Percentiles rank a stretch among this genome's conserved stretches.
Conservation (phyloP, 352 stramenopile species). For the Phytophthora meadii region DNA sequence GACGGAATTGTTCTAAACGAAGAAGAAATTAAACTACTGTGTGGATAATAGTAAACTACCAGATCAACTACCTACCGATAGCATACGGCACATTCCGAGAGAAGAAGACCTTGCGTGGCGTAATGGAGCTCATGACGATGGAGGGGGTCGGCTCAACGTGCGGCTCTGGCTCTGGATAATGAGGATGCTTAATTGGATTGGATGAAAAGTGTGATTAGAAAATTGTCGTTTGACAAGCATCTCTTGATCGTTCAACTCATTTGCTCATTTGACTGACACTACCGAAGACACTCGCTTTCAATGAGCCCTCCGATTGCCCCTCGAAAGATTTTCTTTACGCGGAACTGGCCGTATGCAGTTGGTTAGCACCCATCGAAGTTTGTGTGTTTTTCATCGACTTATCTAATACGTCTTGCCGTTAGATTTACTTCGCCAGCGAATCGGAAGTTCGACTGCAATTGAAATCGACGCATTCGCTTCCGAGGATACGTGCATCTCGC, state of each 20-base stretch:
- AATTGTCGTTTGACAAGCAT: constrained; percentile 11
- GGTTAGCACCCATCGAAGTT: constrained; percentile 29
- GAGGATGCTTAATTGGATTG: constrained; percentile 34
- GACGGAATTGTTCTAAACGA: constrained; percentile 42
- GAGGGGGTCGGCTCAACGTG: constrained; percentile 9
- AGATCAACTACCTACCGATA: constrained; percentile 46
- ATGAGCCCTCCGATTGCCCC: constrained; percentile 26
- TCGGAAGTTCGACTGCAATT: constrained; percentile 16
- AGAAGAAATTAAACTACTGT: neutral
- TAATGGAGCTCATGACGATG: constrained; percentile 26
- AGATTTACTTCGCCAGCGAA: constrained; percentile 30
- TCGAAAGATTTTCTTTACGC: constrained; percentile 69
- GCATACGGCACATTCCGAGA: constrained; percentile 76
- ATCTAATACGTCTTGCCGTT: neutral
- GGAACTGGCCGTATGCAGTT: constrained; percentile 64
- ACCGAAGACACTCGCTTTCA: neutral
- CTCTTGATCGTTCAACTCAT: neutral
- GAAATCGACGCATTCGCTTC: constrained; percentile 34
- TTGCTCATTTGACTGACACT: neutral
- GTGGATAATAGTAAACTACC: neutral
- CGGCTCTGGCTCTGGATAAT: neutral
- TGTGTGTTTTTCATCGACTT: neutral
- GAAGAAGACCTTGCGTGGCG: constrained; percentile 67
- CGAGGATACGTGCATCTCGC: constrained; percentile 44
- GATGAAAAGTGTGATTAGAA: constrained; percentile 25